Conservation (phyloP, 352 stramenopile species). For the Phytophthora capsici region DNA sequence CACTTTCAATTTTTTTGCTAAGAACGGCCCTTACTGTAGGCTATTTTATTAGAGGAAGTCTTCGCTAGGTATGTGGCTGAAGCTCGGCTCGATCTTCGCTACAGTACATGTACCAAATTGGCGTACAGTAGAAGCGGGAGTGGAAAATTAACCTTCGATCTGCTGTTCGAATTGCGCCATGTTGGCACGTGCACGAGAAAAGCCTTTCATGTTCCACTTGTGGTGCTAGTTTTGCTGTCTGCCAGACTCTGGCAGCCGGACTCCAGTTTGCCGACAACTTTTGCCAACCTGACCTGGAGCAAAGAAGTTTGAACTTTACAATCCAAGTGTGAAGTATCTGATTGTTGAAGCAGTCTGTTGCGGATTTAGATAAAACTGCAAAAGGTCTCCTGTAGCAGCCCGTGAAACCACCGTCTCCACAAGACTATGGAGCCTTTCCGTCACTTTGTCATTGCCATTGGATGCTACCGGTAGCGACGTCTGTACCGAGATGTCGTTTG, state of each 20-base stretch:
- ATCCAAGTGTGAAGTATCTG: slow-evolving; percentile 5
- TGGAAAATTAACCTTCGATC: slow-evolving; percentile 19
- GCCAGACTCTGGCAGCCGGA: too few species aligned
- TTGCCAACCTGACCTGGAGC: background rate
- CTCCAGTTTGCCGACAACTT: background rate
- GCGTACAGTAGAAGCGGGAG: slow-evolving; percentile 15
- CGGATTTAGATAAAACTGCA: slow-evolving; percentile 10
- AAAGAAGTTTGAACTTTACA: slow-evolving; percentile 13
- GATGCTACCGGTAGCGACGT: background rate
- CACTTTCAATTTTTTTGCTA: too few species aligned
- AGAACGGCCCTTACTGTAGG: too few species aligned
- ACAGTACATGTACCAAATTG: too few species aligned
- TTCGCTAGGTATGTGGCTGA: too few species aligned
- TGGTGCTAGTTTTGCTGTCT: slow-evolving; percentile 20
- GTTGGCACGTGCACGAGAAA: slow-evolving; percentile 18
- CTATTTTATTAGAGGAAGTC: too few species aligned
- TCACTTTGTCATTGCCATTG: slow-evolving; percentile 18
- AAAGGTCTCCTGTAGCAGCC: background rate
- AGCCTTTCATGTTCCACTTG: background rate
- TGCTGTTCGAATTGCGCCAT: slow-evolving; percentile 31
- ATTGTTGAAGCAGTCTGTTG: slow-evolving; percentile 15
- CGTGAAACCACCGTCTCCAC: slow-evolving; percentile 22
- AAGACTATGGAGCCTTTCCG: slow-evolving; percentile 13
- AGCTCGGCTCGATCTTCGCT: too few species aligned
- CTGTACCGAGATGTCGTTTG: slow-evolving; percentile 8